Conservation (phyloP, 306 rosid genomes). For the Inga oerstediana region DNA sequence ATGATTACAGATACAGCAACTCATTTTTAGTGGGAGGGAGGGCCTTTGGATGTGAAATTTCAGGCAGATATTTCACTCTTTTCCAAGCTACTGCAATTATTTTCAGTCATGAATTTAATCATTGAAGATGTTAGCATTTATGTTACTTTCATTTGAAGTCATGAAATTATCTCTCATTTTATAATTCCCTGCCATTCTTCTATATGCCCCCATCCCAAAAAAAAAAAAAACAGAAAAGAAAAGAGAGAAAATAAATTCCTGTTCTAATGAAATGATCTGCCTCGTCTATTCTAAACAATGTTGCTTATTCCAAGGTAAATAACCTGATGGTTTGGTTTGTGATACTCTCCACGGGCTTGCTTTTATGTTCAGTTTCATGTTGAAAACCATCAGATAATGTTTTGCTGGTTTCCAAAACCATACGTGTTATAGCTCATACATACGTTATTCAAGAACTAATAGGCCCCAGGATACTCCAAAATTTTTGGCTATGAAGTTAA, state of each 20-base stretch:
- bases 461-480: neutral
- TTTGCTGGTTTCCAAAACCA: neutral
- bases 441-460: neutral
- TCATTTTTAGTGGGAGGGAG: slow-evolving; percentile 63
- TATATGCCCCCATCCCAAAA: neutral
- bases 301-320: neutral
- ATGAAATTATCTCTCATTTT: slow-evolving; percentile 45
- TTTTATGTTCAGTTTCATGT: neutral
- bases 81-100: slow-evolving; percentile 47
- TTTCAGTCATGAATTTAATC: slow-evolving; percentile 60
- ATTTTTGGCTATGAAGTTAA: neutral
- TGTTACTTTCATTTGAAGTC: slow-evolving; percentile 55
- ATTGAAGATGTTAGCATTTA: slow-evolving; percentile 50
- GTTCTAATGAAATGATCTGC: neutral
- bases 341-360: neutral
- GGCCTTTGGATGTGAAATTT: slow-evolving; percentile 48
- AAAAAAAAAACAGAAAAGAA: neutral
- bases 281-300: neutral
- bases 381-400: neutral
- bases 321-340: neutral
- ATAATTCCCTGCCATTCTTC: slow-evolving; percentile 25
- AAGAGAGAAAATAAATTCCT: neutral
- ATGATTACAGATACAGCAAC: slow-evolving; percentile 63
- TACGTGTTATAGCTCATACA: neutral
- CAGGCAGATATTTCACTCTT: slow-evolving; percentile 51